These are phyloP conservation scores for Leptomonas pyrrhocoris DNA, from an alignment of 208 protist genomes.

Conservation along the genomic window DNA sequence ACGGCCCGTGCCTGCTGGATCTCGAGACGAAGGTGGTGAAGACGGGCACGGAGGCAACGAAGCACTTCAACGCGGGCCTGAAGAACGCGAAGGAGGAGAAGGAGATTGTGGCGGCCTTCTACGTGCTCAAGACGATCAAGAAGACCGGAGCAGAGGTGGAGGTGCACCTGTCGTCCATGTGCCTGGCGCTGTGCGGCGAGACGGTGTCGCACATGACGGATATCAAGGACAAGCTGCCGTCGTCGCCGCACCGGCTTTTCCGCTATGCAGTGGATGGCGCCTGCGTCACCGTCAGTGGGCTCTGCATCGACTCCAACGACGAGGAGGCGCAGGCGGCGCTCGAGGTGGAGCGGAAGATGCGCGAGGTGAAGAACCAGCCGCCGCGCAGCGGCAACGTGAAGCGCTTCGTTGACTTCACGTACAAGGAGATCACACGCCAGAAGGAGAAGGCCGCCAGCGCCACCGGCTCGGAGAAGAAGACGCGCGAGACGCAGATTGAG, in stretches of 20 bases:
- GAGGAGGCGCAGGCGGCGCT: conserved; percentile 40
- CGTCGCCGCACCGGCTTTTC: conserved; percentile 63
- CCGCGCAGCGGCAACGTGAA: conserved; percentile 80
- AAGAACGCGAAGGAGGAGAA: conserved; percentile 48
- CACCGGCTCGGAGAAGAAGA: conserved; percentile 52
- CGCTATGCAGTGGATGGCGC: conserved; percentile 77
- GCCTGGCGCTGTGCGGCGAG: conserved; percentile 60
- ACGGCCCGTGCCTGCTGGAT: conserved; percentile 72
- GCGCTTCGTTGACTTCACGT: conserved; percentile 70
- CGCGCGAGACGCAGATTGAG: conserved; percentile 47
- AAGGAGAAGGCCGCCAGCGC: conserved; percentile 63
- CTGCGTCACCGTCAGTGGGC: conserved; percentile 56
- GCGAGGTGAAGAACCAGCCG: conserved; percentile 76
- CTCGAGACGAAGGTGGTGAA: conserved; percentile 53
- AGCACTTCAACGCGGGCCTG: conserved; percentile 51
- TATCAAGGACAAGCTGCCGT: conserved; percentile 66
- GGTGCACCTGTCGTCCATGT: conserved; percentile 79
- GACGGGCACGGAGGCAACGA: conserved; percentile 40
- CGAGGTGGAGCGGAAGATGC: conserved; percentile 73
- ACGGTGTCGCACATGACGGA: conserved; percentile 46
- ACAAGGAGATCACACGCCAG: conserved; percentile 69
- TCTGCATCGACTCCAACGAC: conserved; percentile 48
- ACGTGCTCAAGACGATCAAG: conserved; percentile 77
- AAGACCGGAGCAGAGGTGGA: conserved; percentile 52
- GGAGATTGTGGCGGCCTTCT: conserved; percentile 65